phyloP scores from a whole-genome alignment of 306 rosid genomes.

The Quercus wislizeni region DNA sequence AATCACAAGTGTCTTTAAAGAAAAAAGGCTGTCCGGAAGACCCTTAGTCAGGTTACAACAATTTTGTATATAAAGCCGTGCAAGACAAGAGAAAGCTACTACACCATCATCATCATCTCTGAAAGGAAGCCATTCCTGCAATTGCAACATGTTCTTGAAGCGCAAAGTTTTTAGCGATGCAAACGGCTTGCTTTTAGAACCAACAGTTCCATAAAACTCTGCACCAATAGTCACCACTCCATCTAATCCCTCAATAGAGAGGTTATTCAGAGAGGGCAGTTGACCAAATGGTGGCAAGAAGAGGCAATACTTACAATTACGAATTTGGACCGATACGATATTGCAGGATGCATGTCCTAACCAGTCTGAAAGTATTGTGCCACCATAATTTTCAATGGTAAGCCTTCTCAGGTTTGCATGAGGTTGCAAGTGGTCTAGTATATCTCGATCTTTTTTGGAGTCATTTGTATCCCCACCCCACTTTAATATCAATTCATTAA shows the following conservation, averaged over 20 bases:
- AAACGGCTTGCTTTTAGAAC: not conserved
- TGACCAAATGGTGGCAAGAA: slow-evolving; percentile 7
- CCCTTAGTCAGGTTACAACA: no score
- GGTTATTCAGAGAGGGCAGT: slow-evolving; percentile 1
- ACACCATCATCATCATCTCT: no score
- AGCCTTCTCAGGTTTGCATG: slow-evolving; percentile 5
- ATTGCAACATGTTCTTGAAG: not conserved
- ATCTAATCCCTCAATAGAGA: slow-evolving; percentile 7
- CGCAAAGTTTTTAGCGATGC: not conserved
- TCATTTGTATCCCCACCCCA: no score
- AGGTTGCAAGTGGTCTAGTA: not conserved
- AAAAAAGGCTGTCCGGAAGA: no score
- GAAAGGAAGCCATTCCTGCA: no score
- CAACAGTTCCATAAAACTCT: not conserved
- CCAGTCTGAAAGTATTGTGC: slow-evolving; percentile 11
- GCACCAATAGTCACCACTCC: not conserved
- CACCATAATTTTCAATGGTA: slow-evolving; percentile 7
- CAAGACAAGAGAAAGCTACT: no score
- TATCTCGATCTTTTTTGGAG: no score
- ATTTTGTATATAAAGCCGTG: no score
- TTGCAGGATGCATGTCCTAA: not conserved
- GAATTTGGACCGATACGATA: not conserved
- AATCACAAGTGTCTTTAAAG: no score
- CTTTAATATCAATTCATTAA: no score
- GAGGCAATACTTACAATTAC: not conserved